Evolutionary conservation across 2,329 filamentous ascomycete genomes (phyloP), one percentile per base, ranked within the genome.

Genomic region (Phaeosphaeriaceae sp.): DNA sequence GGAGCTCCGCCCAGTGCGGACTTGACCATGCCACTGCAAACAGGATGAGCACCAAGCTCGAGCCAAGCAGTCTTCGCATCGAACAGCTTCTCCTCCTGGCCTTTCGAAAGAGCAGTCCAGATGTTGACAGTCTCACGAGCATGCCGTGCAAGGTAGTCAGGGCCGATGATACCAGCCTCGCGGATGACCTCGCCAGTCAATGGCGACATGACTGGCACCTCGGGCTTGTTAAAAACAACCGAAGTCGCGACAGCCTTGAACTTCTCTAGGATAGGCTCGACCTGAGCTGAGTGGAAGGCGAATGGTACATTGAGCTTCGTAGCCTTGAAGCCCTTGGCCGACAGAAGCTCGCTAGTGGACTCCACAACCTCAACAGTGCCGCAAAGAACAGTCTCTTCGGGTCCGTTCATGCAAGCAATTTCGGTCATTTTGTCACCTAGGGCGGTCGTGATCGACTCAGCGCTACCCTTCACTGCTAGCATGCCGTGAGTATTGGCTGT

Each of bases 341-440:
- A 74, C 3, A 90, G 80, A 27, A 80, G 69, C 9, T 84, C 76
- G 57, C 75, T 82, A 17, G 88, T 79, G 3, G 80, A 79, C 57
- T 85, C 81, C 53, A 91, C 86, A 59, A 89, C 82, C 41, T 87
- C 81, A 50, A 86, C 83, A 54, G 83, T 84, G 17, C 85, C 86
- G 60, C 86, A 86, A n/a, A 95, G 81, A 1, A 95, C 92, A 10
- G 88, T 93, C 72, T 92, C 90, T 51, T 86, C 82, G 0, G 89
- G 88, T 0, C 89, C 87, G 66, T 96, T 96, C 73, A 92, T 85
- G 79, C 92, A 95, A 17, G 91, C 89, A 59, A 88, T 78, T 65
- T 86, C 83, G 33, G 78, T 78, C 67, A 81, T 81, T 63, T 80
- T 79, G 55, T 74, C 72, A 19, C 87, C 82, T 58, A 84, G 76